These are phyloP conservation scores for Podila clonocystis DNA, from an alignment of 192 early-diverging fungal species.

Conservation along the genomic window DNA sequence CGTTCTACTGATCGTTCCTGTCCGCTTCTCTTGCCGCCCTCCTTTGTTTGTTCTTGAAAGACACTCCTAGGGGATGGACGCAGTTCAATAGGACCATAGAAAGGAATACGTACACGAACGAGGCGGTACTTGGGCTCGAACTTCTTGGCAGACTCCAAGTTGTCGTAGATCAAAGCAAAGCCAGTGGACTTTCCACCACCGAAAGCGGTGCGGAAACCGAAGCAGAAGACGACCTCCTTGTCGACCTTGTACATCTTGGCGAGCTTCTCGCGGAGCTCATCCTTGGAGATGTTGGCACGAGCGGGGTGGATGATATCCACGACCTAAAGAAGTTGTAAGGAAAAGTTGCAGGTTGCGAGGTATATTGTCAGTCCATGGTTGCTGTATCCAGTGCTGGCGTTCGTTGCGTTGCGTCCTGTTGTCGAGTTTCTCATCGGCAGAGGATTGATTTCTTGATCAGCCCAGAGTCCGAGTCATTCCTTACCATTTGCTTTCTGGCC, in stretches of 20 bases:
- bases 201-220: slow-evolving; percentile 96
- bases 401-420: too few species aligned
- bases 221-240: slow-evolving; percentile 88
- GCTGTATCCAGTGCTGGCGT: too few species aligned
- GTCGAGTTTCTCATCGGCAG: too few species aligned
- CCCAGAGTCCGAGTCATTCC: not conserved
- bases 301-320: slow-evolving; percentile 97
- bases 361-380: not conserved
- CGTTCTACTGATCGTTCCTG: not conserved
- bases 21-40: too few species aligned
- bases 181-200: slow-evolving; percentile 97
- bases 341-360: not conserved
- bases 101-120: slow-evolving; percentile 67
- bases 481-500: slow-evolving; percentile 93
- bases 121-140: slow-evolving; percentile 99
- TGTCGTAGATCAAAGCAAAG: slow-evolving; percentile 96
- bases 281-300: slow-evolving; percentile 92
- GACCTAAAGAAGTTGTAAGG: slow-evolving; percentile 56
- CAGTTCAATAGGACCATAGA: too few species aligned
- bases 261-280: slow-evolving; percentile 93
- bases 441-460: too few species aligned
- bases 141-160: slow-evolving; percentile 94
- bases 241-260: slow-evolving; percentile 96
- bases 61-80: too few species aligned
- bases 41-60: too few species aligned